Evolutionary conservation across 2,329 filamentous ascomycete species (phyloP).

Genomic region (Pseudocercospora musae): DNA sequence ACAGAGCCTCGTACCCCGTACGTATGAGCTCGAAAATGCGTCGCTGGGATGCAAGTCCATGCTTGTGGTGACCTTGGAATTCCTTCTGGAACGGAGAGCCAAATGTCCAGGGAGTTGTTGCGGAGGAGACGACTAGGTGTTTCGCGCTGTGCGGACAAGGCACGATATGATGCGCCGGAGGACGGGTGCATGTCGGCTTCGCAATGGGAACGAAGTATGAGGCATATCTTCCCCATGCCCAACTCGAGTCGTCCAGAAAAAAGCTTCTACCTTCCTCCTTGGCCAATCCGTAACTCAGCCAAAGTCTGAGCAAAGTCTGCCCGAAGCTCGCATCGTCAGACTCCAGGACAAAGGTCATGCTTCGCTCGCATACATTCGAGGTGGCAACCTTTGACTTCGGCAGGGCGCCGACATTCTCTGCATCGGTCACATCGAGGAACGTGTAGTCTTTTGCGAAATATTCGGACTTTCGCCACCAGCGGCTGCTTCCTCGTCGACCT

Average conservation of each 20-base stretch:
- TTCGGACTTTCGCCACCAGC: constrained; percentile 47
- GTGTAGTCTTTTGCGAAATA: constrained; percentile 64
- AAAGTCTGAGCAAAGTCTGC: constrained; percentile 71
- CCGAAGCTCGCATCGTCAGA: constrained; percentile 72
- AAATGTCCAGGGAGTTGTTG: constrained; percentile 64
- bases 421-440: constrained; percentile 73
- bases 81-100: constrained; percentile 56
- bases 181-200: constrained; percentile 62
- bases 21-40: constrained; percentile 67
- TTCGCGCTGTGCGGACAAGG: constrained; percentile 74
- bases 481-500: constrained; percentile 23
- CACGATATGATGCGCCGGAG: constrained; percentile 70
- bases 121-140: constrained; percentile 70
- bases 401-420: constrained; percentile 62
- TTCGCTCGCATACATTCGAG: constrained; percentile 61
- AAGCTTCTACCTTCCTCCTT: constrained; percentile 70
- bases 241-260: constrained; percentile 80
- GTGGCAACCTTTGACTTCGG: constrained; percentile 16
- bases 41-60: constrained; percentile 43
- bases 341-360: constrained; percentile 76
- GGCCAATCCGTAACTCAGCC: constrained; percentile 79
- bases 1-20: constrained; percentile 69
- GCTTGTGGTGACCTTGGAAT: constrained; percentile 33
- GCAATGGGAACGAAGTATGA: constrained; percentile 70
- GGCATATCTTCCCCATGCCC: constrained; percentile 74